Base-by-base conservation (phyloP, 2,329 filamentous ascomycete species). In the Colletotrichum siamense region DNA sequence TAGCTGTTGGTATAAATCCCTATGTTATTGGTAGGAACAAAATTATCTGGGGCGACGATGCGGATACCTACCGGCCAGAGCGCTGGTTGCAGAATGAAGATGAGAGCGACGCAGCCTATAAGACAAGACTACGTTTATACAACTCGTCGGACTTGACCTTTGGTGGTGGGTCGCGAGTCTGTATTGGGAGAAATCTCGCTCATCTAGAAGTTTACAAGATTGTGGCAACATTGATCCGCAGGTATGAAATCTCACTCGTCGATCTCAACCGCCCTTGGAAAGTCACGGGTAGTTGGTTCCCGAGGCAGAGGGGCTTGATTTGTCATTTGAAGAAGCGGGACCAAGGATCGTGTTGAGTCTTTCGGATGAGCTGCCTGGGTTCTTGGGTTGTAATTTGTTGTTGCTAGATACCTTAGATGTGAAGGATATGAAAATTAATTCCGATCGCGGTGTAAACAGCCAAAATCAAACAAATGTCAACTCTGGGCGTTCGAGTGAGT, bases 31-130 rank as follows among this genome's bases (percentile, higher is more conserved):
- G 84, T 0, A 80, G 82, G 8, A 87, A 90, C 79, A 81, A 80
- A 61, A 76, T 59, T 0, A 78, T 88, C 5, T 91, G 87, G 78
- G 89, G 88, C 0, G 78, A 82, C 0, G 87, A 91, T 72, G 84
- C 85, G 0, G 84, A 89, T 26, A 73, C 77, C 0, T 91, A 87
- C 77, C 82, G 82, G 2, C 88, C 89, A 0, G 88, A 89, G 66
- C 82, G 89, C 5, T 91, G 89, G 88, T 79, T 91, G 10, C 81
- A 79, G 30, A 70, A 79, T 4, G 78, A 81, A 7, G 76, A 71
- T 5, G 86, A 88, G 78, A 30, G 26, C 7, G 79, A 82, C 2
- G 81, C 81, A 6, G 79, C 76, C 13, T 87, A 83, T 64, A 73
- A 83, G 44, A 73, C 78, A 36, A 82, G 87, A 4, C 80, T 84